These are phyloP conservation scores for Aspergillus japonicus DNA, from an alignment of 2,329 filamentous ascomycete genomes.

Conservation along the genomic window DNA sequence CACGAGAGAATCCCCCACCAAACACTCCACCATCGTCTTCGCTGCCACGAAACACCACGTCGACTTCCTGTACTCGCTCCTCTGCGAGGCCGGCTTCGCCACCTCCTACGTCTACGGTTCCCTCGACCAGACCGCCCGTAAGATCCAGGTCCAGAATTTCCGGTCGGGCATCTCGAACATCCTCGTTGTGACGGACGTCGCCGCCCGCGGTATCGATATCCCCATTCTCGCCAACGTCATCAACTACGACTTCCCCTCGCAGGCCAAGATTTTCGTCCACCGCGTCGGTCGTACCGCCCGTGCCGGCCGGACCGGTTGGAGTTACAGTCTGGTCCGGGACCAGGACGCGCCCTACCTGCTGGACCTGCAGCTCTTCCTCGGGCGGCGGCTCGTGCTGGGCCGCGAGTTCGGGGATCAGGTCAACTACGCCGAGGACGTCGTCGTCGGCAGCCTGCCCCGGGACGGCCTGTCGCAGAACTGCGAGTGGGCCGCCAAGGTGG, in stretches of 20 bases:
- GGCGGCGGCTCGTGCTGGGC: conserved; percentile 76
- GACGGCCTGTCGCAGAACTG: conserved; percentile 71
- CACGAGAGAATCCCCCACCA: conserved; percentile 69
- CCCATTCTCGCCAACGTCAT: conserved; percentile 94
- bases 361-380: conserved; percentile 90
- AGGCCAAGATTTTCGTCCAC: conserved; percentile 95
- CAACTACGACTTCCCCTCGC: conserved; percentile 97
- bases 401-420: conserved; percentile 58
- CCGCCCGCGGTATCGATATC: conserved; percentile 96
- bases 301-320: conserved; percentile 90
- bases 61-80: conserved; percentile 81
- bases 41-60: conserved; percentile 96
- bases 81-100: conserved; percentile 78
- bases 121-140: conserved; percentile 88
- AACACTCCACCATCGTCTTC: conserved; percentile 93
- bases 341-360: conserved; percentile 88
- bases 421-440: conserved; percentile 78
- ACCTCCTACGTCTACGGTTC: conserved; percentile 95
- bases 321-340: conserved; percentile 86
- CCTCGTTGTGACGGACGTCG: conserved; percentile 93
- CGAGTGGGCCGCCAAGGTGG: conserved; percentile 79
- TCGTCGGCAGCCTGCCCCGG: conserved; percentile 73
- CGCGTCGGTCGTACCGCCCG: conserved; percentile 93
- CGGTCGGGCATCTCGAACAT: conserved; percentile 81
- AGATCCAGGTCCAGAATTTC: conserved; percentile 89